Base-by-base conservation (phyloP, 495 filamentous ascomycete genomes). In the Hypoxylon perforatum region DNA sequence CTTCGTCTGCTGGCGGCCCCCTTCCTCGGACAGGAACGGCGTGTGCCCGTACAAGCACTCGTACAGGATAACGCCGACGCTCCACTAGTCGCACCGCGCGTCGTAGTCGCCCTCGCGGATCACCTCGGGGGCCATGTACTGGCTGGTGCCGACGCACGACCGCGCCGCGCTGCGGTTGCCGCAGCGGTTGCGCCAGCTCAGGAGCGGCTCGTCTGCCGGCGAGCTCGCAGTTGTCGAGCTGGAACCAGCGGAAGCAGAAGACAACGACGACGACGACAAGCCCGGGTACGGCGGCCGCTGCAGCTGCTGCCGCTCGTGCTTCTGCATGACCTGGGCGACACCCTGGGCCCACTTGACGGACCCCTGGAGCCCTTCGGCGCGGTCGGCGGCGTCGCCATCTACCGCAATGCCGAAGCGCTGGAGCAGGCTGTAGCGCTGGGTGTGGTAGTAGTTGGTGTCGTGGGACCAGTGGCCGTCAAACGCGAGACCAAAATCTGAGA, bases 111-210 rank as follows among this genome's bases (percentile, higher is more conserved):
- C 85, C 17, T 92, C 94, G 60, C 87, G 81, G 57, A 97, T 88
- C 25, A 98, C 91, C 77, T 97, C 94, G 3, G 94, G 94, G 1
- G 94, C 94, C 94, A 97, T 97, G 77, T 97, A 98, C 76, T 97
- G 94, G 73, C 92, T 96, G 0, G 94, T 98, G 3, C 94, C 94
- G 35, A 98, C 92, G n/a, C 96, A 87, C 64, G 92, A 96, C 53
- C 87, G 85, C 8, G 94, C 94, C 45, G 92, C 82, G 39, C 85
- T 84, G 35, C 93, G 85, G 67, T 86, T 90, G 10, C 92, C 87
- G 42, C 85, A 87, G 6, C 86, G 86, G 73, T 97, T 90, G 25
- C 93, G 86, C 89, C 91, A 94, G 61, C 87, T 86, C 19, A 97
- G 77, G 47, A 97, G 77, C 41, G 80, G 76, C 68, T 89, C 88